Evolutionary conservation across 441 rosid species (phyloP).

Genomic region (Manihot esculenta): DNA sequence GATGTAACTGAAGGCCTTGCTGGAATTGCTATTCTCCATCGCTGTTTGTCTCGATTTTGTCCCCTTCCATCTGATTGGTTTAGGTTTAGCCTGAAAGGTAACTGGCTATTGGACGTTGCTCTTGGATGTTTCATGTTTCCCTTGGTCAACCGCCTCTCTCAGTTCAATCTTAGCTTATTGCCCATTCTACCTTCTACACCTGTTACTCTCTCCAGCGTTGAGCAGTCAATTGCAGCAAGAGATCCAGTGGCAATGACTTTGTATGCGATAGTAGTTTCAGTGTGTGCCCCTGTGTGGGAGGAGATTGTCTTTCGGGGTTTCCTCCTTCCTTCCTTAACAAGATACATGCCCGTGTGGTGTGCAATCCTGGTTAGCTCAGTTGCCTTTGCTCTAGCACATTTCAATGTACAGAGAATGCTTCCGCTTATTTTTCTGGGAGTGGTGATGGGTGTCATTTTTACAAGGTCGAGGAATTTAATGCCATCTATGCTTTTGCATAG

Average conservation of each 20-base stretch:
- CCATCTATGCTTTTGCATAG: conserved; percentile 94
- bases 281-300: conserved; percentile 97
- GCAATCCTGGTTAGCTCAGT: conserved; percentile 81
- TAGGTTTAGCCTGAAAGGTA: conserved; percentile 71
- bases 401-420: conserved; percentile 93
- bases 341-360: conserved; percentile 97
- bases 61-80: conserved; percentile 95
- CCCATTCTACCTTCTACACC: conserved; percentile 81
- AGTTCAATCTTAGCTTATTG: conserved; percentile 75
- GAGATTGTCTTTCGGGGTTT: conserved; percentile 97
- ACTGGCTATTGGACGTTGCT: conserved; percentile 76
- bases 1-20: conserved; percentile 93
- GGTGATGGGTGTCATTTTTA: conserved; percentile 83
- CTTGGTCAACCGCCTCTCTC: conserved; percentile 82
- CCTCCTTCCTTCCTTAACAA: conserved; percentile 91
- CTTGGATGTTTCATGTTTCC: conserved; percentile 97
- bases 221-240: conserved; percentile 89
- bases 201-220: conserved; percentile 75
- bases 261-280: conserved; percentile 80
- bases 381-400: conserved; percentile 94
- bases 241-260: conserved; percentile 98
- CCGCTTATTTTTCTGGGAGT: conserved; percentile 87
- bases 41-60: conserved; percentile 75
- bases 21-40: conserved; percentile 81
- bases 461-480: conserved; percentile 83